A percentile compares a stretch with the other conserved stretches of the same genome.
Evolutionary conservation across 805 yeast species (phyloP).

Genomic region (Kluyveromyces nonfermentans): DNA sequence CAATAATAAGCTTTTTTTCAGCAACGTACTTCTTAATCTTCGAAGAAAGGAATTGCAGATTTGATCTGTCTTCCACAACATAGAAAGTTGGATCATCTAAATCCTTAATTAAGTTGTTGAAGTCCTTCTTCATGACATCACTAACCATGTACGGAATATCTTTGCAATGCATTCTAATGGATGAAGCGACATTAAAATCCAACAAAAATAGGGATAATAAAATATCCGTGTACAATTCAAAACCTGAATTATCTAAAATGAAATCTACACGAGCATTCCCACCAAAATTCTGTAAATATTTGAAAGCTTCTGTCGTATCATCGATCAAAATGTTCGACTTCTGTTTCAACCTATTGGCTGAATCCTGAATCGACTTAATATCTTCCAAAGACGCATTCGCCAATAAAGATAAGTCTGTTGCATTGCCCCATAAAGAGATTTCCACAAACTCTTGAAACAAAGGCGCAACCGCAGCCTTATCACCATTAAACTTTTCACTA

Average conservation of each 20-base stretch:
- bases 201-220: slow-evolving; percentile 55
- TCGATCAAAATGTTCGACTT: slow-evolving; percentile 71
- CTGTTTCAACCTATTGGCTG: slow-evolving; percentile 72
- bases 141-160: slow-evolving; percentile 96
- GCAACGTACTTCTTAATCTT: slow-evolving; percentile 36
- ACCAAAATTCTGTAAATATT: slow-evolving; percentile 27
- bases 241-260: slow-evolving; percentile 89
- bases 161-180: slow-evolving; percentile 78
- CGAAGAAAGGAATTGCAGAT: slow-evolving; percentile 40
- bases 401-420: slow-evolving; percentile 84
- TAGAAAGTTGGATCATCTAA: slow-evolving; percentile 45
- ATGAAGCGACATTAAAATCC: slow-evolving; percentile 55
- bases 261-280: slow-evolving; percentile 55
- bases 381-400: slow-evolving; percentile 87
- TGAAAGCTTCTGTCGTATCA: slow-evolving; percentile 66
- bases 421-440: slow-evolving; percentile 95
- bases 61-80: slow-evolving; percentile 33
- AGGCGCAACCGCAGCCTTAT: slow-evolving; percentile 37
- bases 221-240: slow-evolving; percentile 86
- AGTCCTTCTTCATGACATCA: slow-evolving; percentile 84
- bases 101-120: slow-evolving; percentile 47
- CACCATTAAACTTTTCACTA: slow-evolving; percentile 25
- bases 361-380: slow-evolving; percentile 84
- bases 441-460: slow-evolving; percentile 79
- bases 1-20: slow-evolving; percentile 40